These are phyloP conservation scores for Trichomonas gallinae DNA, from an alignment of 208 protist species.

Conservation along the genomic window DNA sequence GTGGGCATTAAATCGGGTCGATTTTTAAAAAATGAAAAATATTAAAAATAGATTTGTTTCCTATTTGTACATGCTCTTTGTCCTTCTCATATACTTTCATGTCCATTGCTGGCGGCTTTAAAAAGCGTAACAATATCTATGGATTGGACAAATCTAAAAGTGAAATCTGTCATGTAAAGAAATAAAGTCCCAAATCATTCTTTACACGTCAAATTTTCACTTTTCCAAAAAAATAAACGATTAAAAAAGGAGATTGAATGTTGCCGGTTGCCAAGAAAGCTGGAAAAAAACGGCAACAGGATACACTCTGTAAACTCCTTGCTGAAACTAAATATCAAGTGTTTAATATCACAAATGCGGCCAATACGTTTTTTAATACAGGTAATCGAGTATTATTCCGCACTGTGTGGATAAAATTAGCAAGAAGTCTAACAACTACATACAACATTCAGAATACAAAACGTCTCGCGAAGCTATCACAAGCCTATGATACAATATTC, in stretches of 20 bases:
- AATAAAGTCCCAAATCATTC: too few relatives aligned
- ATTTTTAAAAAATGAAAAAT: too few relatives aligned
- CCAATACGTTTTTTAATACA: neutral
- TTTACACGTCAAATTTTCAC: too few relatives aligned
- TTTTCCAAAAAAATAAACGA: neutral
- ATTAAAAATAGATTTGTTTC: too few relatives aligned
- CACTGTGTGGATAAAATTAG: neutral
- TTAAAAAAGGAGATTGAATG: neutral
- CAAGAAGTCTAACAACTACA: neutral
- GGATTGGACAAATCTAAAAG: too few relatives aligned
- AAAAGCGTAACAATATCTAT: too few relatives aligned
- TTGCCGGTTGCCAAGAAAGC: neutral
- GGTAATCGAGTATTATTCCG: neutral
- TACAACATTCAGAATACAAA: neutral
- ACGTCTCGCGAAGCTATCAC: neutral
- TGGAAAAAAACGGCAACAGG: neutral
- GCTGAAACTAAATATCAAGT: neutral
- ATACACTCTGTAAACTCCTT: neutral
- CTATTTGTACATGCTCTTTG: too few relatives aligned
- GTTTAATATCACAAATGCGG: neutral
- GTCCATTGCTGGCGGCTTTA: too few relatives aligned
- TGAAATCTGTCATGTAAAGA: too few relatives aligned
- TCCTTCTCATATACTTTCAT: too few relatives aligned
- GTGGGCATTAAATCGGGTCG: too few relatives aligned
- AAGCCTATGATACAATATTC: neutral